Percentiles rank a stretch among this genome's conserved stretches.
Evolutionary conservation across 192 early-diverging fungal species (phyloP).

Genomic region (Coemansia aciculifera): DNA sequence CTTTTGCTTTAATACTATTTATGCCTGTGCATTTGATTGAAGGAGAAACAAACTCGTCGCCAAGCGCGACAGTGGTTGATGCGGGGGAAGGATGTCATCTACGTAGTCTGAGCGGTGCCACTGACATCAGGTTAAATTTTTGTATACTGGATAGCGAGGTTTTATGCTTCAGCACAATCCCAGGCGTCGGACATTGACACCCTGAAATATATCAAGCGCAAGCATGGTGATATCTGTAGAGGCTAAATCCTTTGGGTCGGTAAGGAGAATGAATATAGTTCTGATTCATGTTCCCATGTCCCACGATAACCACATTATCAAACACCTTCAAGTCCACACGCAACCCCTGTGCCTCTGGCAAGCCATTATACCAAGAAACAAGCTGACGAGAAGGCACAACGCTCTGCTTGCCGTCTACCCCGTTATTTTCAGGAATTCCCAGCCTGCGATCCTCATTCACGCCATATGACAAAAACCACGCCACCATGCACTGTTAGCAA

Average conservation of each 20-base stretch:
- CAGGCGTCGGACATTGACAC: slow-evolving; percentile 67
- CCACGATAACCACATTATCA: slow-evolving; percentile 82
- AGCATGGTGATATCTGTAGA: slow-evolving; percentile 84
- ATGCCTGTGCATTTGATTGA: too few species aligned
- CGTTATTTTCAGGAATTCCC: slow-evolving; percentile 68
- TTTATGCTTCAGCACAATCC: too few species aligned
- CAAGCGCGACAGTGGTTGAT: too few species aligned
- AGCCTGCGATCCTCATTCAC: slow-evolving; percentile 72
- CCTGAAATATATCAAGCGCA: slow-evolving; percentile 65
- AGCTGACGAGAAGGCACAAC: slow-evolving; percentile 79
- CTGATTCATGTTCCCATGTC: slow-evolving; percentile 93
- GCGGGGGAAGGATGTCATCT: too few species aligned
- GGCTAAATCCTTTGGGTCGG: slow-evolving; percentile 65
- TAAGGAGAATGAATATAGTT: slow-evolving; percentile 87
- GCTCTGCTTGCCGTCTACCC: slow-evolving; percentile 27
- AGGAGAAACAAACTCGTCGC: too few species aligned
- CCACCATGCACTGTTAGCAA: slow-evolving; percentile 69
- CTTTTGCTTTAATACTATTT: too few species aligned
- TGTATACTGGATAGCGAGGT: too few species aligned
- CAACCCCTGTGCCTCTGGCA: slow-evolving; percentile 66
- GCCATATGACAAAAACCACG: slow-evolving; percentile 82
- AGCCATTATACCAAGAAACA: slow-evolving; percentile 96
- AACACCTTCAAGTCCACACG: slow-evolving; percentile 61
- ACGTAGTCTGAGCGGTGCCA: too few species aligned
- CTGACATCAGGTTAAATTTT: too few species aligned